Evolutionary conservation across 495 filamentous ascomycete genomes (phyloP), one percentile per base, ranked within the genome.

Genomic region (Filosporella fistucella): DNA sequence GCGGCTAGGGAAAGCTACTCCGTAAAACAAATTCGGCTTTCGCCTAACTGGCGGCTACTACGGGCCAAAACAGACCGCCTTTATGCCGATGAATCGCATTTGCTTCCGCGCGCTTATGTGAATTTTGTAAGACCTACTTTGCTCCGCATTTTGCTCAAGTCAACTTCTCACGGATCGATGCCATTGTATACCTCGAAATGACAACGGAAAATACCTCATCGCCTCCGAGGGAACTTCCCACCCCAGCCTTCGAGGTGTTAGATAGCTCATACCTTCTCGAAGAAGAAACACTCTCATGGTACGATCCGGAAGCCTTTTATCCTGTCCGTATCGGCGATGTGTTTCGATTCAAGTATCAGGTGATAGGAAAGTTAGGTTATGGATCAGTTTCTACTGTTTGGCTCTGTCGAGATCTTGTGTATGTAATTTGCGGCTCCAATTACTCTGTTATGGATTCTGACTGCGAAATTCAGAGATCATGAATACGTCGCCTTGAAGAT

Each of bases 301-400:
- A 75, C 49, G 43, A 65, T 8, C 35, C 60, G 4, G 37, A 68
- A 36, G 35, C 58, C 25, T 74, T 61, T 47, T 74, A 73, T 55
- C 72, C 71, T 38, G 63, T 69, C 3, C 48, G 60, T 26, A 57
- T 72, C 7, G 67, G 68, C 10, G 60, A 70, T 34, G 51, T 70
- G 7, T 63, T 73, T 43, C 43, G 64, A 13, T 35, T 54, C 25
- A 52, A 56, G 33, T 76, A 70, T 45, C 65, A 71, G 42, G 56
- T 69, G 4, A 37, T 68, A 6, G 63, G 58, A 12, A 75, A 78
- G 52, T 57, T 78, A 17, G 71, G 72, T 16, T 75, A 59, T 56
- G 72, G 71, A 2, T 54, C 58, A 5, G 55, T 39, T 25, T 75
- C 71, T 8, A 76, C 71, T 1, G 63, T 70, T 13, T 77, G 67